Evolutionary conservation across 1,284 basidiomycete genomes (phyloP), one percentile per base, ranked within the genome.

Genomic region (Puccinia triticina): DNA sequence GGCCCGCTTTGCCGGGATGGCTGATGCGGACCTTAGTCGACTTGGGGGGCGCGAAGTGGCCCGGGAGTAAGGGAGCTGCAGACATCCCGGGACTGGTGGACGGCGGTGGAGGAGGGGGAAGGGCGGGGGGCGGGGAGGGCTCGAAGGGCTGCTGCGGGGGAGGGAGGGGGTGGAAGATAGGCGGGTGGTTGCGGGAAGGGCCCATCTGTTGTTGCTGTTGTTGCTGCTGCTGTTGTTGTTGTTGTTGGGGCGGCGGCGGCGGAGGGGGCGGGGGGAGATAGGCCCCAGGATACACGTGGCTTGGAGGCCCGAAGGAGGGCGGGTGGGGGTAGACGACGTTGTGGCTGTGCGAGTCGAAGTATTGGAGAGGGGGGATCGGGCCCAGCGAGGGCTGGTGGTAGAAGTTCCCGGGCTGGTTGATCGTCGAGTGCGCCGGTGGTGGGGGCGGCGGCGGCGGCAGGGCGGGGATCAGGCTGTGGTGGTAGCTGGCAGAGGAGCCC

Each of bases 11-110:
- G 12, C 57, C 46, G 7, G 77, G 77, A 50, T 48, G 46, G 23
- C 37, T 53, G 66, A 78, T 78, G 53, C 77, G 2, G 23, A 78
- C 77, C 53, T 78, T 78, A 10, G 64, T 69, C 8, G 77, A 78
- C n/a, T 69, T 67, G 2, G 77, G 77, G 12, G 77, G 77, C 12
- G 61, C 77, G 37, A 67, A 78, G 23, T 46, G 59, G 1, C 77
- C 77, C 1, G 64, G 59, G 16, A 61, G 66, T 12, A 43, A 43
- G 40, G 40, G 12, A n/a, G n/a, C n/a, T 43, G 40, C 40, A 7
- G 37, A 37, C 55, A 67, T 67, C 23, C 37, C 55, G 23, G 77
- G 48, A 53, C 21, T 32, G 18, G 64, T 34, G 21, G 64, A 46
- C 37, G 77, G 26, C 21, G 77, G 64, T 1, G 66, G 48, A 37